Evolutionary conservation across 305 asterid species (phyloP).

Genomic region (Fraxinus sp.): DNA sequence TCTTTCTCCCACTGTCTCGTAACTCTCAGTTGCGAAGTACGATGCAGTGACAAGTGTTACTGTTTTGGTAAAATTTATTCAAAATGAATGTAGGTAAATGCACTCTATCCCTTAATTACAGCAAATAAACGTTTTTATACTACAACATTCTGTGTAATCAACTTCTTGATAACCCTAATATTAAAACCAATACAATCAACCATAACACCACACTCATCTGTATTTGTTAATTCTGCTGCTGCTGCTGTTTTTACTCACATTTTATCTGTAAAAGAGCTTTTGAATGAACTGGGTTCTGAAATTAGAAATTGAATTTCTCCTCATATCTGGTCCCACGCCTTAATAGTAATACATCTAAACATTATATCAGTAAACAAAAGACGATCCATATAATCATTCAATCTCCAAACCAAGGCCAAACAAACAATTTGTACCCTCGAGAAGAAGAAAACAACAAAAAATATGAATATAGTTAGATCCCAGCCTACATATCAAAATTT

Average conservation of each 20-base stretch:
- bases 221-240: background rate
- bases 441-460: background rate
- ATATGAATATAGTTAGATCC: background rate
- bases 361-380: background rate
- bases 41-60: background rate
- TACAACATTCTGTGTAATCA: background rate
- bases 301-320: background rate
- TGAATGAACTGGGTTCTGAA: background rate
- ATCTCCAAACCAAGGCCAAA: background rate
- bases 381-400: background rate
- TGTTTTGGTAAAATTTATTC: background rate
- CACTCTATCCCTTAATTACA: background rate
- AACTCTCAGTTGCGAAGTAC: background rate
- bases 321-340: background rate
- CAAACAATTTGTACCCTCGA: background rate
- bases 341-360: background rate
- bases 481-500: background rate
- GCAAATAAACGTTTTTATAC: background rate
- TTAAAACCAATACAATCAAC: background rate
- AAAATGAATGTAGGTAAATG: background rate
- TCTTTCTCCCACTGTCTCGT: background rate
- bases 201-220: background rate
- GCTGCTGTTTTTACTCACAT: background rate
- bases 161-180: background rate
- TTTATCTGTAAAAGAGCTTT: background rate